Evolutionary conservation across 768 basidiomycete species (phyloP).

Genomic region (Grammothele lineata): DNA sequence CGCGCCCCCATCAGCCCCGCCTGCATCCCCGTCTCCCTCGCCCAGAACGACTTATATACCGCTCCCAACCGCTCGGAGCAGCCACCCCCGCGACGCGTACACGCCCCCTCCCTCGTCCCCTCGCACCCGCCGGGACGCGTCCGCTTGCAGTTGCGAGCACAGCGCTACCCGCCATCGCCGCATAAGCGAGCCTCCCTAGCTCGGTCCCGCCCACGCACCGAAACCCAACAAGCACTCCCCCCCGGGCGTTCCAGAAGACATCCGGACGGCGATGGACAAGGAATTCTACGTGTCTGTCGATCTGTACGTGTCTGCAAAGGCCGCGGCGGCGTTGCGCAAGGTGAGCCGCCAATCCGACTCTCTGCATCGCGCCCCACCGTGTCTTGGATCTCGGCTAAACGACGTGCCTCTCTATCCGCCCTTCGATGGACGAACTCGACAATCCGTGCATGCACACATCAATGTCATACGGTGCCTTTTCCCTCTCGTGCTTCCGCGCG

Average conservation of each 20-base stretch:
- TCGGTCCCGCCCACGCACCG: slow-evolving; percentile 4
- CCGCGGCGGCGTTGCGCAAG: slow-evolving; percentile 52
- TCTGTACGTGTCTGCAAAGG: slow-evolving; percentile 53
- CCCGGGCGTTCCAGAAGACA: neutral
- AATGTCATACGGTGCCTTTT: too few species aligned
- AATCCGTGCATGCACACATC: neutral
- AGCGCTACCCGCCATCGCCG: neutral
- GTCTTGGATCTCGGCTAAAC: slow-evolving; percentile 8
- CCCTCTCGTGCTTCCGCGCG: too few species aligned
- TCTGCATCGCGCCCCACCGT: neutral
- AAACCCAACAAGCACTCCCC: neutral
- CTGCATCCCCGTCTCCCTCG: neutral
- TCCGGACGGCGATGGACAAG: slow-evolving; percentile 16
- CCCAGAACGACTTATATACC: neutral
- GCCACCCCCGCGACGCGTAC: too few species aligned
- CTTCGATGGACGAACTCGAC: neutral
- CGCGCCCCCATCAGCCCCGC: too few species aligned
- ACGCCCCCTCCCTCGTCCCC: neutral
- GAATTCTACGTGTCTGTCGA: slow-evolving; percentile 64
- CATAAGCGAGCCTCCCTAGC: slow-evolving; percentile 2
- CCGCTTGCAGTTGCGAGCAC: too few species aligned
- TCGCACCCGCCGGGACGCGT: neutral
- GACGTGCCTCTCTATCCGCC: neutral
- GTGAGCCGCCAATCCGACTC: slow-evolving; percentile 31
- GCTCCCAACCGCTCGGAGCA: neutral